These are phyloP conservation scores for Cnidoscolus chayamansa DNA, from an alignment of 441 rosid genomes.

Conservation along the genomic window DNA sequence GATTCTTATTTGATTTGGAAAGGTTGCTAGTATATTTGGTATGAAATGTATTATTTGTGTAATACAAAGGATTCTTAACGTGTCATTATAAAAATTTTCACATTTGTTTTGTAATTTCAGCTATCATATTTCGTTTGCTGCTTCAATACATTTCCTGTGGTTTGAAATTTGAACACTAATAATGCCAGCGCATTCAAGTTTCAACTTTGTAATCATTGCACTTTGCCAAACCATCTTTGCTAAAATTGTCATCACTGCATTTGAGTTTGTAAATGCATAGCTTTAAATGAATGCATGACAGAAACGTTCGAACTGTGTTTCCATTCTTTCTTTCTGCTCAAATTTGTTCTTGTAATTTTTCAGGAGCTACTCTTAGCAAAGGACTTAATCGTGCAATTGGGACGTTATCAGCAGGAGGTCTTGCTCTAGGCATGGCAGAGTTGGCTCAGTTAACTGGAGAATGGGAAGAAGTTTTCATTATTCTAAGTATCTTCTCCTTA, in stretches of 20 bases:
- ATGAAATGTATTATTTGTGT: not conserved
- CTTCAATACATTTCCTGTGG: not conserved
- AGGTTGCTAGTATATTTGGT: not conserved
- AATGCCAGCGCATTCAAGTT: not conserved
- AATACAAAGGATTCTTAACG: too few relatives aligned
- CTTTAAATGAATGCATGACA: not conserved
- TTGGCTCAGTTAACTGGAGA: constrained; percentile 51
- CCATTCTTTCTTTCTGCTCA: not conserved
- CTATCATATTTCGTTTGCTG: not conserved
- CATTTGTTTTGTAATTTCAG: not conserved
- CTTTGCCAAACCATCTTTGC: not conserved
- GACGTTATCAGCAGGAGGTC: constrained; percentile 81
- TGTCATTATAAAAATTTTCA: not conserved
- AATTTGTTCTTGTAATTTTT: constrained; percentile 10
- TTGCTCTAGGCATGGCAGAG: constrained; percentile 80
- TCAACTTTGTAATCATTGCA: not conserved
- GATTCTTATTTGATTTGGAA: not conserved
- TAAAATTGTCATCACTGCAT: too few relatives aligned
- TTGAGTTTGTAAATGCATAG: too few relatives aligned
- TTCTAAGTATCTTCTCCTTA: constrained; percentile 70
- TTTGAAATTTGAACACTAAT: not conserved
- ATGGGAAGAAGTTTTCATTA: constrained; percentile 57
- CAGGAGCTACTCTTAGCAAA: constrained; percentile 62
- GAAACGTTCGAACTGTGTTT: not conserved
- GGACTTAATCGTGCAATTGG: constrained; percentile 91